A percentile compares a stretch with the other conserved stretches of the same genome.
These are phyloP conservation scores for Plasmodium gonderi DNA, from an alignment of 169 alveolate species.

Conservation along the genomic window DNA sequence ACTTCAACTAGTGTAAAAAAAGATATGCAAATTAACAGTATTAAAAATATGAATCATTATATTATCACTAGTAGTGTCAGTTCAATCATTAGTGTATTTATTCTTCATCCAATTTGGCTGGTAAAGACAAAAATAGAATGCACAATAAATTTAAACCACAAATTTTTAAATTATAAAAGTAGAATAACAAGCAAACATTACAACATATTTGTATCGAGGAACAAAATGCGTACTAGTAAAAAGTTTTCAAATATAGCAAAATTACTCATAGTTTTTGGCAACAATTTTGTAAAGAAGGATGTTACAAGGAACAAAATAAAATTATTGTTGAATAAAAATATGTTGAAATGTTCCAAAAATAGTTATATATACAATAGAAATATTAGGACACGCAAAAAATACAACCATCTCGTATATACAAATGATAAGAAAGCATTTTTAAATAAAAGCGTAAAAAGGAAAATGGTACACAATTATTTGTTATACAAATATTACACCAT, in stretches of 20 bases:
- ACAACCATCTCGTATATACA: slow-evolving; percentile 23
- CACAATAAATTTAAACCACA: slow-evolving; percentile 71
- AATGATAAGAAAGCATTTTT: neutral
- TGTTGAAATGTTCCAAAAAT: slow-evolving; percentile 13
- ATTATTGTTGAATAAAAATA: neutral
- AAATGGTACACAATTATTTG: slow-evolving; percentile 50
- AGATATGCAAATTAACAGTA: neutral
- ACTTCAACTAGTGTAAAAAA: neutral
- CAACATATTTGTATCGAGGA: slow-evolving; percentile 20
- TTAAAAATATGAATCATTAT: slow-evolving; percentile 59
- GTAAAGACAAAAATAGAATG: slow-evolving; percentile 68
- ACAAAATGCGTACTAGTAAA: neutral
- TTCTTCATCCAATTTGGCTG: slow-evolving; percentile 69
- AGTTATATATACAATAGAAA: slow-evolving; percentile 52
- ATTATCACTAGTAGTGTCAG: slow-evolving; percentile 62
- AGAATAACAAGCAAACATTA: slow-evolving; percentile 50
- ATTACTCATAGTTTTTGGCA: neutral
- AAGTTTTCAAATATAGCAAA: neutral
- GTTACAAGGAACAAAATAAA: slow-evolving; percentile 3
- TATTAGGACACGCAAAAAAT: slow-evolving; percentile 13
- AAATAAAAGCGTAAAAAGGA: slow-evolving; percentile 21
- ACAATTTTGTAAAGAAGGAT: neutral
- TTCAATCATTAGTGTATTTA: slow-evolving; percentile 39
- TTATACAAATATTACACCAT: slow-evolving; percentile 60
- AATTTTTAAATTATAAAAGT: slow-evolving; percentile 61